Base-by-base conservation (phyloP, 495 filamentous ascomycete genomes). In the Pseudoneurospora amorphoporcata region DNA sequence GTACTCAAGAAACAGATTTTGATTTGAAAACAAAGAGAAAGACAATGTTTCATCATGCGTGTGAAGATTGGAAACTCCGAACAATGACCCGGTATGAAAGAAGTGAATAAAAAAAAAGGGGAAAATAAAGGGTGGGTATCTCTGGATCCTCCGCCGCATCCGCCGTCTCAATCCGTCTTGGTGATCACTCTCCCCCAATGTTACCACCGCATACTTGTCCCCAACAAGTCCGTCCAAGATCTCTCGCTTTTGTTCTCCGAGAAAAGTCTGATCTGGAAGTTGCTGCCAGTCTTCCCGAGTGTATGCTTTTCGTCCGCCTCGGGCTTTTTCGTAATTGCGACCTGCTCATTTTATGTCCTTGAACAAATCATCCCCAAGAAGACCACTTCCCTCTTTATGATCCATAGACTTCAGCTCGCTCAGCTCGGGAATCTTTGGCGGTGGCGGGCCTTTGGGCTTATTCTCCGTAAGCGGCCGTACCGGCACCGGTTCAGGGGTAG, bases 351-450 rank as follows among this genome's bases (percentile, higher is more conserved):
- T 82, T 78, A 90, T 89, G 70, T 86, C 77, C 77, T 88, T 89
- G 78, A 90, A 90, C 73, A 90, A 78, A 43, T 89, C 87, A 69
- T 80, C 83, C 40, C 87, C 87, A 72, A 90, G 79, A 16, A 65
- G 53, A 29, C 77, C 77, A 9, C 72, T 76, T 38, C 82, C 81
- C 53, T 82, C 78, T 69, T 79, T 76, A 61, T 77, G 73, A 16
- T 79, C 76, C 58, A 84, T 84, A 32, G 84, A 79, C 76, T 87
- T 85, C 69, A 88, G 80, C 40, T 82, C 83, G 73, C 80, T 84
- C 72, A 89, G 82, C 72, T 90, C 87, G 68, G 88, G 88, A 47
- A 90, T 84, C 82, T 85, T 88, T 19, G 88, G 88, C 14, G 88
- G 87, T 65, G 88, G 88, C 14, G 86, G 83, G 53, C 83, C 83